These are phyloP conservation scores for Colletotrichum aenigma DNA, from an alignment of 2,329 filamentous ascomycete genomes.

Conservation along the genomic window DNA sequence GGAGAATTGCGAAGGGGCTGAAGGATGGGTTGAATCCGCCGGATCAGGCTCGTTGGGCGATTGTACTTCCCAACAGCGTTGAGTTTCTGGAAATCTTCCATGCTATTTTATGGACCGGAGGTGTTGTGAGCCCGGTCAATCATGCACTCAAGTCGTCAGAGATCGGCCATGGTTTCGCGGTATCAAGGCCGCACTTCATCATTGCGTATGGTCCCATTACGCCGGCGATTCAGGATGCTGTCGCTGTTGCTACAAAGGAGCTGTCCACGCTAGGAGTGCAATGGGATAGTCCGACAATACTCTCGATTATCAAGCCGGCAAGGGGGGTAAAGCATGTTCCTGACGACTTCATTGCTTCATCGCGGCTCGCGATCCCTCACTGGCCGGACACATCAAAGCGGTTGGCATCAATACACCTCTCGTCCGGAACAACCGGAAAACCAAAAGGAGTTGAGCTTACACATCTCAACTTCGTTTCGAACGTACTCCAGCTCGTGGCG, in stretches of 20 bases:
- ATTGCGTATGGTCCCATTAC: constrained; percentile 40
- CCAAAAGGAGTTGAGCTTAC: constrained; percentile 91
- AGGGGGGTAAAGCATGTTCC: constrained; percentile 31
- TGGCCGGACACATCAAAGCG: constrained; percentile 35
- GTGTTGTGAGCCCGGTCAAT: constrained; percentile 42
- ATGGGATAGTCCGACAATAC: constrained; percentile 37
- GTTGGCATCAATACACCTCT: constrained; percentile 41
- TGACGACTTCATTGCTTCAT: constrained; percentile 34
- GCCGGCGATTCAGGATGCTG: constrained; percentile 32
- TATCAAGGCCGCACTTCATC: constrained; percentile 44
- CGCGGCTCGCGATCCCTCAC: constrained; percentile 38
- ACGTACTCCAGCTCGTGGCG: constrained; percentile 48
- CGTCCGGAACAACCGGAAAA: constrained; percentile 79
- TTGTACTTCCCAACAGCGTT: constrained; percentile 49
- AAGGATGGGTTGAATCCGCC: constrained; percentile 31
- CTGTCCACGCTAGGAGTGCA: constrained; percentile 28
- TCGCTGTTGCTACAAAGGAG: constrained; percentile 32
- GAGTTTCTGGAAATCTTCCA: constrained; percentile 48
- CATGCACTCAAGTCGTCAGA: constrained; percentile 40
- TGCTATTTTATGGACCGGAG: constrained; percentile 44
- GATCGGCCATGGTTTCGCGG: constrained; percentile 44
- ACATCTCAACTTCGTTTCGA: constrained; percentile 82
- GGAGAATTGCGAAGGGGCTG: constrained; percentile 44
- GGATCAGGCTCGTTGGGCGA: constrained; percentile 42
- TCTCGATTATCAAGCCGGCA: constrained; percentile 35